Percentiles rank a stretch among this genome's conserved stretches.
phyloP scores from a whole-genome alignment of 2,329 filamentous ascomycete species.

The Hypocreales sp. region DNA sequence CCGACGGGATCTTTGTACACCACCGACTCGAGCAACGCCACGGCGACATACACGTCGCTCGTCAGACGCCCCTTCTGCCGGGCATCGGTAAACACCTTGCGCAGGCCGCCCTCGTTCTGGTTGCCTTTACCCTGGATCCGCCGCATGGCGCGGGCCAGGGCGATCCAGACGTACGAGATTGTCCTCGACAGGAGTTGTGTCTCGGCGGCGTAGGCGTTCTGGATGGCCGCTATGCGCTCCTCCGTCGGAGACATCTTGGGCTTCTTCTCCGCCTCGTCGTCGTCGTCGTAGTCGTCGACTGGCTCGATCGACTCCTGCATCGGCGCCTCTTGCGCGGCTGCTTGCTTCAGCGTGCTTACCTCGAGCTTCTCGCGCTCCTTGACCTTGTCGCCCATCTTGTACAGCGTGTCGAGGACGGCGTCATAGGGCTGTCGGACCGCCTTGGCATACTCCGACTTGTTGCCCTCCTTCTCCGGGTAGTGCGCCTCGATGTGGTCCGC shows the following conservation, averaged over 20 bases:
- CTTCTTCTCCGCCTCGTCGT: conserved; percentile 26
- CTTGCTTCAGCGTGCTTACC: conserved; percentile 39
- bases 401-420: conserved; percentile 71
- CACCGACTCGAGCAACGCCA: conserved; percentile 83
- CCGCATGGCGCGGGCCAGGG: conserved; percentile 83
- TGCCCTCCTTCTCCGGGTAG: conserved; percentile 61
- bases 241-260: conserved; percentile 43
- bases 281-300: conserved; percentile 33
- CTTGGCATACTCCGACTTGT: conserved; percentile 60
- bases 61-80: conserved; percentile 75
- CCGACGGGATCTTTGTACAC: conserved; percentile 91
- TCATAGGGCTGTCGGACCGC: conserved; percentile 75
- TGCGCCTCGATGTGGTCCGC: conserved; percentile 76
- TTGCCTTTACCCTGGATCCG: conserved; percentile 76
- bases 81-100: conserved; percentile 80
- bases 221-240: conserved; percentile 43
- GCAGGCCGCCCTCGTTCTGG: conserved; percentile 55
- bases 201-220: conserved; percentile 56
- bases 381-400: conserved; percentile 63
- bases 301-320: conserved; percentile 22
- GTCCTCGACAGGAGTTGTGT: conserved; percentile 65
- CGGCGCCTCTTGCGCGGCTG: conserved; percentile 21
- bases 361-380: conserved; percentile 47
- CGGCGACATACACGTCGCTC: conserved; percentile 88
- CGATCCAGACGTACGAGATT: conserved; percentile 89